Conservation (phyloP, 2,329 filamentous ascomycete genomes). For the Claviceps spartinae region DNA sequence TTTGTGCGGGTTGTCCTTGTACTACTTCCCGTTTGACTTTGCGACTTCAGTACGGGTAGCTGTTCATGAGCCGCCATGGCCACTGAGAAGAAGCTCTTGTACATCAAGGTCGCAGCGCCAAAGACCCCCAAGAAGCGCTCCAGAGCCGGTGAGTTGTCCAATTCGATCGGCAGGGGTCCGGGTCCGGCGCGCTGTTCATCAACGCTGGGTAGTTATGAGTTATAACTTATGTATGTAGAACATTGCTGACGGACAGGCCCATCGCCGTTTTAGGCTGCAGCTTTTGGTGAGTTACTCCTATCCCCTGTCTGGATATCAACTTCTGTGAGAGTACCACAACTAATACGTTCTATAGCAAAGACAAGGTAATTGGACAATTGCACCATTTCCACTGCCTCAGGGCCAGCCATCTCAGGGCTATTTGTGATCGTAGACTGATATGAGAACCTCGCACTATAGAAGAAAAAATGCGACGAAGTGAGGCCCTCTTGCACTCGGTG, state of each 20-base stretch:
- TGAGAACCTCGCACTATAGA: slow-evolving; percentile 21
- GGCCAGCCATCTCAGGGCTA: background rate
- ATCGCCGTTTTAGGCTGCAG: slow-evolving; percentile 29
- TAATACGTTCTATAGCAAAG: slow-evolving; percentile 28
- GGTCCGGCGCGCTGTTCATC: too few relatives aligned
- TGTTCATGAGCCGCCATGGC: background rate
- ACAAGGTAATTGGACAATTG: slow-evolving; percentile 29
- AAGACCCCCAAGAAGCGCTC: slow-evolving; percentile 46
- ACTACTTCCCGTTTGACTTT: too few relatives aligned
- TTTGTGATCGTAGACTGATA: background rate
- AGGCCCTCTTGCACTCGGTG: slow-evolving; percentile 38
- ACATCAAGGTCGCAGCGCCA: slow-evolving; percentile 42
- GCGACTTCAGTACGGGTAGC: too few relatives aligned
- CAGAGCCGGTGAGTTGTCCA: slow-evolving; percentile 37
- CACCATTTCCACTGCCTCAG: background rate
- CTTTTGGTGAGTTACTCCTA: slow-evolving; percentile 30
- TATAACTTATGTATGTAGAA: background rate
- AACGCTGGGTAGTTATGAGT: too few relatives aligned
- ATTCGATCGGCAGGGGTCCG: background rate
- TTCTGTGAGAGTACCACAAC: background rate
- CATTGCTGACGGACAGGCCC: slow-evolving; percentile 1
- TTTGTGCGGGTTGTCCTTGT: too few relatives aligned
- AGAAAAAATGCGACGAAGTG: slow-evolving; percentile 44
- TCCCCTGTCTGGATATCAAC: background rate
- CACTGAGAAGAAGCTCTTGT: slow-evolving; percentile 35